These are phyloP conservation scores for Lentinula sp. DNA, from an alignment of 768 basidiomycete genomes.

Conservation along the genomic window DNA sequence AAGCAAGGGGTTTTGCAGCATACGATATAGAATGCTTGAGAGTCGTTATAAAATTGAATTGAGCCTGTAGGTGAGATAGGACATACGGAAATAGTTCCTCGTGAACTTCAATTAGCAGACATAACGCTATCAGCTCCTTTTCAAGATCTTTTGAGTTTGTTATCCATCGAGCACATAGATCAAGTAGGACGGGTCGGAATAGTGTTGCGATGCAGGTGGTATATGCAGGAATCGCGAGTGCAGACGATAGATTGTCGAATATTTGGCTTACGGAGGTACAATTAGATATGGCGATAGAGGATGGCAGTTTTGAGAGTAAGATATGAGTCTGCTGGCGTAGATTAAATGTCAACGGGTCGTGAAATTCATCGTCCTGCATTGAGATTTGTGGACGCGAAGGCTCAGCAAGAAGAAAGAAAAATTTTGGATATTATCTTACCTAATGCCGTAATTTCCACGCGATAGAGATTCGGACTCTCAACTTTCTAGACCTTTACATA, in stretches of 20 bases:
- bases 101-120: constrained; percentile 58
- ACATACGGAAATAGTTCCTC: constrained; percentile 71
- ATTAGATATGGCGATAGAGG: constrained; percentile 28
- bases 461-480: neutral
- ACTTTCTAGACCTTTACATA: neutral
- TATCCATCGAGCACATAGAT: constrained; percentile 81
- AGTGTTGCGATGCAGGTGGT: constrained; percentile 55
- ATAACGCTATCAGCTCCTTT: constrained; percentile 54
- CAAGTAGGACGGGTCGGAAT: constrained; percentile 74
- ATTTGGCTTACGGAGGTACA: constrained; percentile 35
- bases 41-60: constrained; percentile 7
- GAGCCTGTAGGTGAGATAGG: constrained; percentile 4
- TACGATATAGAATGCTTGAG: constrained; percentile 48
- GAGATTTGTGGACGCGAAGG: neutral
- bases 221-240: constrained; percentile 56
- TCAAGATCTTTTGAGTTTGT: constrained; percentile 42
- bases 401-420: neutral
- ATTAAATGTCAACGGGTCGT: constrained; percentile 58
- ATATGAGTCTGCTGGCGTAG: constrained; percentile 44
- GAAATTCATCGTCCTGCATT: constrained; percentile 14
- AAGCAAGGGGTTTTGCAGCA: constrained; percentile 38
- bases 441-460: neutral
- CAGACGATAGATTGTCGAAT: constrained; percentile 49
- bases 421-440: neutral
- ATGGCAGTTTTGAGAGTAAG: constrained; percentile 38